These are phyloP conservation scores for Arthonia radiata DNA, from an alignment of 495 filamentous ascomycete species.

Conservation along the genomic window DNA sequence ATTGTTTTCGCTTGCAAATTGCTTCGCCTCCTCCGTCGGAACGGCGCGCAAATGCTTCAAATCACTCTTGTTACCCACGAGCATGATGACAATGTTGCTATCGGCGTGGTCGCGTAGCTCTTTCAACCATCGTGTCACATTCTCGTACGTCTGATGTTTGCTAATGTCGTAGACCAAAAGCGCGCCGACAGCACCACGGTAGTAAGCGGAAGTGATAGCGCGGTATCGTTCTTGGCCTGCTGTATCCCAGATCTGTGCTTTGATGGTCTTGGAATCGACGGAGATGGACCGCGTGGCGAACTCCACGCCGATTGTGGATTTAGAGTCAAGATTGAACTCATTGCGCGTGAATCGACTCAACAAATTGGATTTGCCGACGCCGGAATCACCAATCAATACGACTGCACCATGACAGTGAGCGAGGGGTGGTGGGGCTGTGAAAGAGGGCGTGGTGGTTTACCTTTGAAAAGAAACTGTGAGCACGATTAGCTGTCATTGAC, in stretches of 20 bases:
- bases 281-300: conserved; percentile 97
- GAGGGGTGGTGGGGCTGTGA: conserved; percentile 8
- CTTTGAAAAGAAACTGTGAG: conserved; percentile 94
- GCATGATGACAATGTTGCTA: conserved; percentile 98
- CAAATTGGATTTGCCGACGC: conserved; percentile 98
- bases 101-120: conserved; percentile 96
- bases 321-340: conserved; percentile 99
- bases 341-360: conserved; percentile 98
- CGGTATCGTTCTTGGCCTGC: conserved; percentile 97
- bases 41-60: conserved; percentile 92
- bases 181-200: conserved; percentile 88
- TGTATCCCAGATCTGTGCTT: conserved; percentile 99
- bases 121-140: conserved; percentile 97
- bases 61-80: conserved; percentile 99
- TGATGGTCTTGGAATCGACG: conserved; percentile 99
- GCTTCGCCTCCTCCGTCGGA: conserved; percentile 92
- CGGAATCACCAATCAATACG: conserved; percentile 94
- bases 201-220: conserved; percentile 97
- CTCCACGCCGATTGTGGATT: conserved; percentile 99
- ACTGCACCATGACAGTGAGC: conserved; percentile 28
- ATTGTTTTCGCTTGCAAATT: conserved; percentile 94
- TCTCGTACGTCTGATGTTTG: conserved; percentile 98
- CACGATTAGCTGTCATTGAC: conserved; percentile 2
- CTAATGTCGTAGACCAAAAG: conserved; percentile 98
- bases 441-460: conserved; percentile 22